These are phyloP conservation scores for Apophysomyces variabilis DNA, from an alignment of 371 early-diverging fungal species.

Conservation along the genomic window DNA sequence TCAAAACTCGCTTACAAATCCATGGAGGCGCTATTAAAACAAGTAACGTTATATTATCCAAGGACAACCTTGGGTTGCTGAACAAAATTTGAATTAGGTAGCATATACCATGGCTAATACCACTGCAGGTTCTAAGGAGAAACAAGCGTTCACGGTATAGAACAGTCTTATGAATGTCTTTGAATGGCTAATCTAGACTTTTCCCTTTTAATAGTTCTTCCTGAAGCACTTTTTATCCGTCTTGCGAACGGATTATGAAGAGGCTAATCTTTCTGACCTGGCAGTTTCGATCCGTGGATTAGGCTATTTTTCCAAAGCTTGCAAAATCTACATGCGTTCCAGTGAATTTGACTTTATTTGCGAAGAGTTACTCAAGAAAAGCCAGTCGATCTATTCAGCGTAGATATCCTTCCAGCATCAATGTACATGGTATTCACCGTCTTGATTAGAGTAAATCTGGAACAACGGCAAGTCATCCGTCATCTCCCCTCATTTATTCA, in stretches of 20 bases:
- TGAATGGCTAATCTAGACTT: not conserved
- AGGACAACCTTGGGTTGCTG: not conserved
- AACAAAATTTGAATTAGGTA: not conserved
- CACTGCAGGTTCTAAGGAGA: slow-evolving; percentile 23
- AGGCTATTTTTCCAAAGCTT: slow-evolving; percentile 73
- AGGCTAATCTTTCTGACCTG: slow-evolving; percentile 46
- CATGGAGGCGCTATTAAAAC: slow-evolving; percentile 55
- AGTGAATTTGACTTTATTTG: slow-evolving; percentile 53
- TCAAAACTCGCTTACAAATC: slow-evolving; percentile 55
- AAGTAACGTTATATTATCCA: slow-evolving; percentile 31
- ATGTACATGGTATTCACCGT: not conserved
- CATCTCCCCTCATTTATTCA: slow-evolving; percentile 70
- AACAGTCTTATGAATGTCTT: too few species aligned
- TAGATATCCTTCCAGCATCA: slow-evolving; percentile 26
- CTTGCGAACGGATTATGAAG: slow-evolving; percentile 41
- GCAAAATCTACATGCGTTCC: slow-evolving; percentile 44
- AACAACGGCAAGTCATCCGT: slow-evolving; percentile 33
- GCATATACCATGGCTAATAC: slow-evolving; percentile 18
- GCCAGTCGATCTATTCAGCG: slow-evolving; percentile 63
- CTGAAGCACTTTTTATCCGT: slow-evolving; percentile 46
- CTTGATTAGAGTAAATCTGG: slow-evolving; percentile 38
- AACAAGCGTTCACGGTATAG: slow-evolving; percentile 26
- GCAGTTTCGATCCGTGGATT: slow-evolving; percentile 74
- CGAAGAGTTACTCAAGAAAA: slow-evolving; percentile 55
- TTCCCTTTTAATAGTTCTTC: slow-evolving; percentile 50